Evolutionary conservation across 768 basidiomycete species (phyloP).

Genomic region (Rhodotorula babjevae): DNA sequence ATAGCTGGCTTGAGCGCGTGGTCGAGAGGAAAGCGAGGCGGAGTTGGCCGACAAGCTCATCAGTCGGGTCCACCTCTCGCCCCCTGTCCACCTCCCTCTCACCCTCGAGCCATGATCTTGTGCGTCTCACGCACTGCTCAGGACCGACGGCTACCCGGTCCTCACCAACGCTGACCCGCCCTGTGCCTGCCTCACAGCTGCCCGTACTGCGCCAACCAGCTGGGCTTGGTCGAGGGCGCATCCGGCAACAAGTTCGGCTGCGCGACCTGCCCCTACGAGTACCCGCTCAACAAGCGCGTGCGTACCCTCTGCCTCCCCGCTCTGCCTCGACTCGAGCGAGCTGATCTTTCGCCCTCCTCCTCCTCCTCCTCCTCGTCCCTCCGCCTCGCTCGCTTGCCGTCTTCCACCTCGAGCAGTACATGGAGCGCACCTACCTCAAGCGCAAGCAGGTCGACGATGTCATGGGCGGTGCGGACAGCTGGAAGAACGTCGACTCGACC

Average conservation of each 20-base stretch:
- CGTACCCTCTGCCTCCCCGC: slow-evolving; percentile 24
- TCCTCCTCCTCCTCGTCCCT: too few relatives aligned
- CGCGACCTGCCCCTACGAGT: slow-evolving; percentile 91
- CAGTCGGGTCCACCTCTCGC: not conserved
- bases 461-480: slow-evolving; percentile 84
- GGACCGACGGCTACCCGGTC: not conserved
- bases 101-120: not conserved
- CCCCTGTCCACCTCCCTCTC: not conserved
- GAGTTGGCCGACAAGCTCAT: not conserved
- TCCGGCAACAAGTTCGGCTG: slow-evolving; percentile 84
- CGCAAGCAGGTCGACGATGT: slow-evolving; percentile 95
- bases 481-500: slow-evolving; percentile 88
- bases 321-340: not conserved
- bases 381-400: too few relatives aligned
- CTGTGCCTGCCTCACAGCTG: slow-evolving; percentile 51
- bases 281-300: slow-evolving; percentile 80
- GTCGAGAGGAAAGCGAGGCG: too few relatives aligned
- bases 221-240: slow-evolving; percentile 64
- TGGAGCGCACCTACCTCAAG: slow-evolving; percentile 85
- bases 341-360: not conserved
- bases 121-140: not conserved
- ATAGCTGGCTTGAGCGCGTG: too few relatives aligned
- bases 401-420: slow-evolving; percentile 62
- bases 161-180: not conserved
- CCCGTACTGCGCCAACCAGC: slow-evolving; percentile 84